Base-by-base conservation (phyloP, 1,284 basidiomycete species). In the Leccinum variabile region DNA sequence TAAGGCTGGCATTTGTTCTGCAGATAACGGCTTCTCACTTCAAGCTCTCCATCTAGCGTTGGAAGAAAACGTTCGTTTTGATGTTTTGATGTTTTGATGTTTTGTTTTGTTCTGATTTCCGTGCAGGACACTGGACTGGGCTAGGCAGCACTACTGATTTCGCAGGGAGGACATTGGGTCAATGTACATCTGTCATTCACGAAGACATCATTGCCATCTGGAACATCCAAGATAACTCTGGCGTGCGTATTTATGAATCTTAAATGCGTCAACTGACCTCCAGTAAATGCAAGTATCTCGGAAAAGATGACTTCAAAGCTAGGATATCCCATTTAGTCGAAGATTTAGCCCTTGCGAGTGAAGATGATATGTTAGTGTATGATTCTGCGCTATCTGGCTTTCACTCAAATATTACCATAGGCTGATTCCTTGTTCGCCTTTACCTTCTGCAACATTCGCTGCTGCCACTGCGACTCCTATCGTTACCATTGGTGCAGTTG, bases 311-410 rank as follows among this genome's bases (percentile, higher is more conserved):
- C n/a, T 63, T 63, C 14, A 63, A 46, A 62, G 62, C 62, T 2
- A 62, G 62, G 18, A 56, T 63, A 16, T 56, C 62, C 5, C 49
- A 62, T 25, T n/a, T 63, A 39, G 59, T 44, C 8, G 61, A 62
- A 22, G 62, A 63, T 2, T 9, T 63, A 5, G 60, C 49, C 22
- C 33, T 18, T 10, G 16, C 16, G 16, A 37, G 37, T 16, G 39
- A 39, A 5, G 37, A 49, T 32, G 46, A 56, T 28, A n/a, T 22
- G 59, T 61, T 39, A 7, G 60, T 61, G 22, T 33, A n/a, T 41
- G 18, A 33, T 33, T 54, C 16, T 33, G 30, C 5, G 7, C 30
- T 16, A n/a, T 11, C 16, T 6, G 28, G 16, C 5, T 33, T 14
- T 22, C 28, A 13, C 30, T 61, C 25, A 61, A 39, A 32, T 25